These are phyloP conservation scores for Wakefieldia striispora DNA, from an alignment of 768 basidiomycete genomes.

Conservation along the genomic window DNA sequence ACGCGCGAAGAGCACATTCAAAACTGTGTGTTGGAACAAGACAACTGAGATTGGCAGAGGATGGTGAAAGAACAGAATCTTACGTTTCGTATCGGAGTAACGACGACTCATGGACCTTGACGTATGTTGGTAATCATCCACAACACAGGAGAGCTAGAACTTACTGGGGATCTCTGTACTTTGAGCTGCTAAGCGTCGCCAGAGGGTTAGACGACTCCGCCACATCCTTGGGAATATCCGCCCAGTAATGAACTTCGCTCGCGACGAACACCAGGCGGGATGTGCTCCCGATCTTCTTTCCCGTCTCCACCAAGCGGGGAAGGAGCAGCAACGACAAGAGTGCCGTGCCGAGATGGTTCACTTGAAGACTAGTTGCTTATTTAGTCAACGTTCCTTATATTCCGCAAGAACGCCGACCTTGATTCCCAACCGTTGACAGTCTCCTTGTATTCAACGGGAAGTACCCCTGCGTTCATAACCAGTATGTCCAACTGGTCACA, in stretches of 20 bases:
- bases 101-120: conserved; percentile 18
- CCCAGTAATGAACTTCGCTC: conserved; percentile 28
- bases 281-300: conserved; percentile 17
- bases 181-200: conserved; percentile 20
- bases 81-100: conserved; percentile 30
- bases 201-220: conserved; percentile 21
- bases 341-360: conserved; percentile 34
- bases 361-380: conserved; percentile 27
- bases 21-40: conserved; percentile 12
- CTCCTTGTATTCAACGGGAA: conserved; percentile 7
- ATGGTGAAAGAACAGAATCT: not conserved
- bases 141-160: not conserved
- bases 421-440: conserved; percentile 48
- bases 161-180: conserved; percentile 22
- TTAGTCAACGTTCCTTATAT: not conserved
- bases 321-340: conserved; percentile 34
- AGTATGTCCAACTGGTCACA: conserved; percentile 30
- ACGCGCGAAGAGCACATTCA: conserved; percentile 32
- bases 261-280: conserved; percentile 32
- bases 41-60: not conserved
- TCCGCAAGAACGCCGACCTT: conserved; percentile 27
- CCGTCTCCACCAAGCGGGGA: conserved; percentile 29
- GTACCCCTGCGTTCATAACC: conserved; percentile 43
- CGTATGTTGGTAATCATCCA: not conserved
- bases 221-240: conserved; percentile 18